Base-by-base conservation (phyloP, 2,329 filamentous ascomycete species). In the Colletotrichum graminicola region DNA sequence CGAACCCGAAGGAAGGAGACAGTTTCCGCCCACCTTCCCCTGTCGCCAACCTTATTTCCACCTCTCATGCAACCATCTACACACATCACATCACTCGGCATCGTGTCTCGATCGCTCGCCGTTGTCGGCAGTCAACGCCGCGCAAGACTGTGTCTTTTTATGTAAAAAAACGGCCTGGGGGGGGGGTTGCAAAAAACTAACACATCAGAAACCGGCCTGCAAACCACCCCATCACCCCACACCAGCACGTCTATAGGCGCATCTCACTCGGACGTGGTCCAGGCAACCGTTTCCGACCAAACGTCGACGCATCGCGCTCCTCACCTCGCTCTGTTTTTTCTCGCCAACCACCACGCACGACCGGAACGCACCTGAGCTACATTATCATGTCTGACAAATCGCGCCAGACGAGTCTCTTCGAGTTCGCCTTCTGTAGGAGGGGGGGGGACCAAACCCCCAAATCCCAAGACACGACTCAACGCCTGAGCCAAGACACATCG, bases 401-500 rank as follows among this genome's bases (percentile, higher is more conserved):
- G 41, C 61, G 67, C n/a, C 67, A 71, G 34, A 67, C 56, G 5
- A 62, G 26, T 3, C 59, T 71, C 34, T 57, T 45, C 34, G 67
- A 71, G 41, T 71, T 66, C 34, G 47, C 60, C 18, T 71, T 71
- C 14, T 64, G 59, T 34, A 65, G 8, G 6, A 66, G 5, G n/a
- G 52, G 32, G 21, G 39, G 63, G 12, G 26, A n/a, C 43, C 26
- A n/a, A 36, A 62, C 39, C 10, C 59, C 7, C 18, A 62, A 14
- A 36, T 29, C 55, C 23, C 60, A 54, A 29, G 34, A 43, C 18
- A 39, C 34, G n/a, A 36, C 43, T 21, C 59, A 29, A 34, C 43
- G n/a, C n/a, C 59, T 5, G 3, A 54, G 49, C 34, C 60, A n/a
- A 8, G 47, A 21, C 16, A 10, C 39, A 34, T 45, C 66, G 11